These are phyloP conservation scores for Boletales sp. DNA, from an alignment of 768 basidiomycete genomes.

Conservation along the genomic window DNA sequence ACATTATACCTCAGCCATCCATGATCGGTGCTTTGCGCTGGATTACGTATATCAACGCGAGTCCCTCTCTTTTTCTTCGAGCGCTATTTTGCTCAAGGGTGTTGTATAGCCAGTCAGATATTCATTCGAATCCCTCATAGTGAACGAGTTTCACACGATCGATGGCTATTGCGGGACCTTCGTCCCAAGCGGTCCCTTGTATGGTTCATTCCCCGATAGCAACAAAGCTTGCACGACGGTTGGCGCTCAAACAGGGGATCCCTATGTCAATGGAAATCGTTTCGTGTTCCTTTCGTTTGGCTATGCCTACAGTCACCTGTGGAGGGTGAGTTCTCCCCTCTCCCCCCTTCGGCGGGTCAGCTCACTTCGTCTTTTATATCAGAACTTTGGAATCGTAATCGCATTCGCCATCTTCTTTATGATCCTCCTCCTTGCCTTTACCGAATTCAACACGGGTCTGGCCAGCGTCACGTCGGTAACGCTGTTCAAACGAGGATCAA, in stretches of 20 bases:
- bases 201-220: constrained; percentile 46
- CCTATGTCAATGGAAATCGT: constrained; percentile 54
- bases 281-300: constrained; percentile 48
- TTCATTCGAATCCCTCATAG: constrained; percentile 65
- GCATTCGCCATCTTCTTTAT: constrained; percentile 64
- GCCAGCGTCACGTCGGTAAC: constrained; percentile 41
- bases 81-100: background rate
- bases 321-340: constrained; percentile 35
- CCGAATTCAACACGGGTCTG: constrained; percentile 47
- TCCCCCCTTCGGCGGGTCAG: background rate
- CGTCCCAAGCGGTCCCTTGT: constrained; percentile 61
- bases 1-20: constrained; percentile 53
- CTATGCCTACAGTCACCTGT: constrained; percentile 44
- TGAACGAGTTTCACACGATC: constrained; percentile 78
- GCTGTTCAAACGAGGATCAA: constrained; percentile 64
- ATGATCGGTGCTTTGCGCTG: constrained; percentile 71
- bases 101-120: constrained; percentile 49
- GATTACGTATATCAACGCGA: constrained; percentile 62
- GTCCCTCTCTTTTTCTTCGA: constrained; percentile 34
- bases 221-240: constrained; percentile 79
- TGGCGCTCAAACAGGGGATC: constrained; percentile 60
- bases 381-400: constrained; percentile 69
- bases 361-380: background rate
- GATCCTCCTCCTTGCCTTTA: constrained; percentile 50
- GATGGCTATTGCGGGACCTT: constrained; percentile 57